Evolutionary conservation across 2,329 filamentous ascomycete genomes (phyloP), one percentile per base, ranked within the genome.

Genomic region (Arthrobotrys iridis): DNA sequence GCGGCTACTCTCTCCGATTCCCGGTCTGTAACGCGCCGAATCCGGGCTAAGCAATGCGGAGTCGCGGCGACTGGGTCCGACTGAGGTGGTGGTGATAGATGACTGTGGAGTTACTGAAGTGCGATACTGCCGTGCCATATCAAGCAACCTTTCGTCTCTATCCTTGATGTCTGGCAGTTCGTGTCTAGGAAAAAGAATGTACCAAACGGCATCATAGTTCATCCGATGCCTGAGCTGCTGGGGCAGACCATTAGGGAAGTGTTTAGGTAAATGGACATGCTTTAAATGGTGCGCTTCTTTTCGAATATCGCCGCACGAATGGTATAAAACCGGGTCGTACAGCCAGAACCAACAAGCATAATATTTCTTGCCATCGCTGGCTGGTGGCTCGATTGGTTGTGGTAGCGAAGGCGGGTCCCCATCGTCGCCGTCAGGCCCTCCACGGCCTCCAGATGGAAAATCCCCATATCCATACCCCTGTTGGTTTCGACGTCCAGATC

Each of bases 301-400:
- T 22, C 62, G 33, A 24, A 74, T 74, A 33, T 74, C 55, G 1
- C 62, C 70, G 30, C 70, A 74, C 0, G 55, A 48, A 45, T 74
- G 70, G 28, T 74, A 67, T 41, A 10, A 67, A 35, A 74, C 70
- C 2, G 70, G 70, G 15, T 74, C 70, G 26, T 30, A 50, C 30
- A 74, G 26, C 70, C 70, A 74, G 57, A 74, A 74, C 70, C 70
- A 74, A 55, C 70, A 74, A 8, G 70, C 68, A 22, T 50, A 72
- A 22, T 73, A 67, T 45, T 62, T 66, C 35, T 67, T 74, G 20
- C 70, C 70, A 18, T 74, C 70, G 46, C 57, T 63, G 3, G 62
- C 55, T 22, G 55, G 63, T 50, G 63, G 70, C 33, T 65, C 60
- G 60, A 73, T 65, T 59, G 68, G 68, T 60, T 66, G 68, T 4